Percentiles rank a stretch among this genome's conserved stretches.
These are phyloP conservation scores for Panicum virgatum DNA, from an alignment of 202 grass and related monocot species.

Conservation along the genomic window DNA sequence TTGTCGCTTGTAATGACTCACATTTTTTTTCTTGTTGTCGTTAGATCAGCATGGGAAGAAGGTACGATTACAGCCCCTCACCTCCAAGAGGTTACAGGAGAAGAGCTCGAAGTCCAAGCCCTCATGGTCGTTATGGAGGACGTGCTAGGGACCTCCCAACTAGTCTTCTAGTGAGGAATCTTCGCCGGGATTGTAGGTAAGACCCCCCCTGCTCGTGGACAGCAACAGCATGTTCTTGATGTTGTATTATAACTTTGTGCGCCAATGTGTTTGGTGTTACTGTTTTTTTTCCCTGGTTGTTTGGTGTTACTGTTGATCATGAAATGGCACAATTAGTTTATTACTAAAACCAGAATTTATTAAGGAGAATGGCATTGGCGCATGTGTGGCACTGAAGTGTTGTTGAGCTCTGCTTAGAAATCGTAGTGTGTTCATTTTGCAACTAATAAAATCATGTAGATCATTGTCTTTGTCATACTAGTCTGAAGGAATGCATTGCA, in stretches of 20 bases:
- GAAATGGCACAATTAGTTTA: not conserved
- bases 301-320: not conserved
- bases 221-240: not conserved
- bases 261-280: not conserved
- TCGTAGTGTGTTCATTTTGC: not conserved
- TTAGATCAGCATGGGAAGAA: constrained; percentile 62
- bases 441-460: not conserved
- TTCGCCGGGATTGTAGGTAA: constrained; percentile 86
- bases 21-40: not conserved
- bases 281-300: not conserved
- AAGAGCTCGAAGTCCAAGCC: constrained; percentile 77
- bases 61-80: constrained; percentile 70
- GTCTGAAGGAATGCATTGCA: not conserved
- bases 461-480: not conserved
- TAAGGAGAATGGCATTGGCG: not conserved
- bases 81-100: constrained; percentile 70
- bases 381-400: not conserved
- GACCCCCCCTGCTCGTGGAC: not conserved
- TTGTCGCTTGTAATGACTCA: not conserved
- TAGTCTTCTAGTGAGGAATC: constrained; percentile 90
- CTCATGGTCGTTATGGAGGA: constrained; percentile 54
- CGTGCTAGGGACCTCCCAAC: constrained; percentile 70
- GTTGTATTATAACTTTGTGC: not conserved
- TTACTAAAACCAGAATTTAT: not conserved
- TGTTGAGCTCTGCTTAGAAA: not conserved